Conservation (phyloP, 1,284 basidiomycete genomes). For the Cystobasidium sp. region DNA sequence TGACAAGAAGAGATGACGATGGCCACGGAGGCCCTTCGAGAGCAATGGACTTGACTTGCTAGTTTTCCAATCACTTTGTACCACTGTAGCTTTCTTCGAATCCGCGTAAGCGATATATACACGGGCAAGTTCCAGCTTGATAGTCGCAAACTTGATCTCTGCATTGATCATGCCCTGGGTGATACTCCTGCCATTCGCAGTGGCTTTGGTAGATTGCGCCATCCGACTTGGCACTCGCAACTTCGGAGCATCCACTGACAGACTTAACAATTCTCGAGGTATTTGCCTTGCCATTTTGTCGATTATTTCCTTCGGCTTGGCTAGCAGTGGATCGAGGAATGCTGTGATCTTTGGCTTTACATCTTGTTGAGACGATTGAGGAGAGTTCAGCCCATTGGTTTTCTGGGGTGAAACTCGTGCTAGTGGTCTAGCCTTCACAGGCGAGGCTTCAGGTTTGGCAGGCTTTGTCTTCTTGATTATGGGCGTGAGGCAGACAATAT, state of each 20-base stretch:
- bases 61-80: not conserved
- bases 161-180: slow-evolving; percentile 26
- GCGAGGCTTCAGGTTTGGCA: not conserved
- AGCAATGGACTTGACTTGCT: not conserved
- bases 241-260: slow-evolving; percentile 14
- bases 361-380: slow-evolving; percentile 10
- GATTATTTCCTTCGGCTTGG: slow-evolving; percentile 1
- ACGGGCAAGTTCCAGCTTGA: slow-evolving; percentile 31
- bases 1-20: slow-evolving; percentile 1
- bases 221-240: slow-evolving; percentile 10
- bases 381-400: not conserved
- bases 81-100: not conserved
- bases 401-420: not conserved
- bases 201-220: not conserved
- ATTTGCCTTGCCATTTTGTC: slow-evolving; percentile 5
- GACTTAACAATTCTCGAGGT: slow-evolving; percentile 20
- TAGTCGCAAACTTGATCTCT: slow-evolving; percentile 26
- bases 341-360: slow-evolving; percentile 6
- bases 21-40: not conserved
- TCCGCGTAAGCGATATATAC: slow-evolving; percentile 7
- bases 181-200: slow-evolving; percentile 5
- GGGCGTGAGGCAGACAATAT: slow-evolving; percentile 23
- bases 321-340: slow-evolving; percentile 4
- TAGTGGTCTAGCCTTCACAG: not conserved
- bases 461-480: slow-evolving; percentile 13